Percentiles rank a stretch among this genome's conserved stretches.
Evolutionary conservation across 2,329 filamentous ascomycete species (phyloP).

Genomic region (Elsinoe necatrix): DNA sequence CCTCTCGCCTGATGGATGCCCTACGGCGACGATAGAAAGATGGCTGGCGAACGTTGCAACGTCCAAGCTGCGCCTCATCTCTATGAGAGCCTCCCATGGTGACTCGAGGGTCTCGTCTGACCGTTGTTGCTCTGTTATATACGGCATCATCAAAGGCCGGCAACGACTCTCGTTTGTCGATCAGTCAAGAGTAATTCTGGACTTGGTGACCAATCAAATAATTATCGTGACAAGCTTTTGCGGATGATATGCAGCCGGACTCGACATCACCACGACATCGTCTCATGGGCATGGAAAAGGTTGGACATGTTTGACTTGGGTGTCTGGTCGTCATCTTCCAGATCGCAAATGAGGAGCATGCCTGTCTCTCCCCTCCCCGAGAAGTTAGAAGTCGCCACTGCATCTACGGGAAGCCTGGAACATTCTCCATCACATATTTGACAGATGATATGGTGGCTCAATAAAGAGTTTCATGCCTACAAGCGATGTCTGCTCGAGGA

Average conservation of each 20-base stretch:
- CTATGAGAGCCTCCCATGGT: neutral
- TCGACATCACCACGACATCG: neutral
- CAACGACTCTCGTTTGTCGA: conserved; percentile 9
- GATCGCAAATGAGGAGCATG: neutral
- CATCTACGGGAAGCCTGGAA: conserved; percentile 5
- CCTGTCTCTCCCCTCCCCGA: neutral
- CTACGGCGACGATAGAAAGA: neutral
- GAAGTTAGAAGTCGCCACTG: neutral
- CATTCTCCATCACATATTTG: neutral
- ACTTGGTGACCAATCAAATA: conserved; percentile 10
- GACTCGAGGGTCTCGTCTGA: neutral
- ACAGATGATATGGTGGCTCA: conserved; percentile 3
- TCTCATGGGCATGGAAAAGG: neutral
- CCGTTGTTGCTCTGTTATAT: conserved; percentile 6
- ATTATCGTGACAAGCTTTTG: conserved; percentile 7
- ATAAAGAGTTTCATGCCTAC: conserved; percentile 1
- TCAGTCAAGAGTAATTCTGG: conserved; percentile 5
- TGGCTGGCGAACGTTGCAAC: conserved; percentile 5
- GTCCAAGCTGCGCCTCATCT: conserved; percentile 3
- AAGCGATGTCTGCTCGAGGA: neutral
- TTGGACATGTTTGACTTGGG: neutral
- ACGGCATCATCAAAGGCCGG: neutral
- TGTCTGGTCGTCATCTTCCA: neutral
- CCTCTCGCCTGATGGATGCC: neutral
- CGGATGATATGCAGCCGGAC: conserved; percentile 14